Conservation (phyloP, 306 rosid genomes). For the Hylodesmum podocarpum region DNA sequence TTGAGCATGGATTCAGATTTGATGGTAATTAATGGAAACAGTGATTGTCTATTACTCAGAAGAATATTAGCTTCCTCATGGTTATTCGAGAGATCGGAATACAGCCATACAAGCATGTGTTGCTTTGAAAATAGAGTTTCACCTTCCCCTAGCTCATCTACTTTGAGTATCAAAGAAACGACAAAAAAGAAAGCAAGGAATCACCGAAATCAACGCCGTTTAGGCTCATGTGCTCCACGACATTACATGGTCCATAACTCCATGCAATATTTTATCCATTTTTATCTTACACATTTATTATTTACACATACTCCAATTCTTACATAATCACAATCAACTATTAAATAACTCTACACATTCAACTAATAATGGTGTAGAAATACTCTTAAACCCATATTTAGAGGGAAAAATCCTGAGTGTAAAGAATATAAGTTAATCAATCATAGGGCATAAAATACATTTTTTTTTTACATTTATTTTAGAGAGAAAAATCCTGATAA, state of each 20-base stretch:
- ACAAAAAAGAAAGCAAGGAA: slow-evolving; percentile 83
- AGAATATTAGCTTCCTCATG: slow-evolving; percentile 55
- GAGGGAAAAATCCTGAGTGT: too few relatives aligned
- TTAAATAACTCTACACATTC: not conserved
- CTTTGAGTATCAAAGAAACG: slow-evolving; percentile 79
- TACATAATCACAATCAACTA: not conserved
- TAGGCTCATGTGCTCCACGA: slow-evolving; percentile 81
- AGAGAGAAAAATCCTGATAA: too few relatives aligned
- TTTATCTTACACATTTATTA: not conserved
- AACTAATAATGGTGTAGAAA: too few relatives aligned
- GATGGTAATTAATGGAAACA: slow-evolving; percentile 23
- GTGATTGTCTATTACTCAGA: slow-evolving; percentile 26
- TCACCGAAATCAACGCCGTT: slow-evolving; percentile 98
- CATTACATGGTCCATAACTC: slow-evolving; percentile 42
- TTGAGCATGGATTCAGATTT: slow-evolving; percentile 35
- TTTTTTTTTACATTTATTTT: too few relatives aligned
- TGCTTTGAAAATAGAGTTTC: slow-evolving; percentile 69
- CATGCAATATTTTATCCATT: not conserved
- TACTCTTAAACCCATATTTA: too few relatives aligned
- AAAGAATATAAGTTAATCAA: too few relatives aligned
- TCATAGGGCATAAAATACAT: too few relatives aligned
- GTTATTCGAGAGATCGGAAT: slow-evolving; percentile 59
- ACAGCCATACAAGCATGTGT: slow-evolving; percentile 77
- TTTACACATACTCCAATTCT: not conserved
- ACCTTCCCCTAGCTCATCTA: slow-evolving; percentile 39